Conservation (phyloP, 352 stramenopile genomes). For the Phytophthora tubulina region DNA sequence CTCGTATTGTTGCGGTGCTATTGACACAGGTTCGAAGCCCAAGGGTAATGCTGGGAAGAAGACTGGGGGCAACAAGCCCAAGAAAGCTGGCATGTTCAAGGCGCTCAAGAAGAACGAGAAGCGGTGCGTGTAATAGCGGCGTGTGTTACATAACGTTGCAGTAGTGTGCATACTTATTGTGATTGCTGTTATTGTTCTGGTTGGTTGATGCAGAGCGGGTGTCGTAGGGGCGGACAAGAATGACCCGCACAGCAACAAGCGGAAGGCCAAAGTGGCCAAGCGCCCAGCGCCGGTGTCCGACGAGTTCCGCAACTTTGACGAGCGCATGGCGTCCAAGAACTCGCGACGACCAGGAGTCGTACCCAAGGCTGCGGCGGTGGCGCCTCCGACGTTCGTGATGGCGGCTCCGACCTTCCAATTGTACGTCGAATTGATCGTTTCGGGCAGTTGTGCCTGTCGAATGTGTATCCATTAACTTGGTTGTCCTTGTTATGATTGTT, state of each 20-base stretch:
- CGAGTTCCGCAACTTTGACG: slow-evolving; percentile 84
- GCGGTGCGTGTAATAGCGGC: slow-evolving; percentile 35
- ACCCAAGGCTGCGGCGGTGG: slow-evolving; percentile 45
- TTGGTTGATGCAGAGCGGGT: slow-evolving; percentile 33
- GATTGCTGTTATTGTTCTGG: neutral
- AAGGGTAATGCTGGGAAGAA: slow-evolving; percentile 56
- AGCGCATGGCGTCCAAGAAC: slow-evolving; percentile 69
- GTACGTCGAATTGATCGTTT: slow-evolving; percentile 39
- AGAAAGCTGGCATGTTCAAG: slow-evolving; percentile 76
- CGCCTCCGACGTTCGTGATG: slow-evolving; percentile 69
- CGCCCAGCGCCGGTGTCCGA: slow-evolving; percentile 46
- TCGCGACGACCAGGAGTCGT: slow-evolving; percentile 28
- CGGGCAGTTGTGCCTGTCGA: neutral
- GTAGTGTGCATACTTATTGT: neutral
- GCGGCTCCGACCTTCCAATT: slow-evolving; percentile 77
- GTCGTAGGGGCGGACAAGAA: slow-evolving; percentile 56
- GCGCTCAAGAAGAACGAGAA: slow-evolving; percentile 74
- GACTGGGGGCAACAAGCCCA: slow-evolving; percentile 51
- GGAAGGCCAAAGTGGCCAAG: slow-evolving; percentile 46
- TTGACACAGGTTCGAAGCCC: slow-evolving; percentile 23
- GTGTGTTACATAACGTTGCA: neutral
- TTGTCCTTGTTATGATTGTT: neutral
- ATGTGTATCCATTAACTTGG: neutral
- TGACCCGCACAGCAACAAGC: slow-evolving; percentile 36
- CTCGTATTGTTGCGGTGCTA: neutral